A percentile compares a stretch with the other conserved stretches of the same genome.
Conservation (phyloP, 805 yeast genomes). For the Spencermartinsiella europaea region DNA sequence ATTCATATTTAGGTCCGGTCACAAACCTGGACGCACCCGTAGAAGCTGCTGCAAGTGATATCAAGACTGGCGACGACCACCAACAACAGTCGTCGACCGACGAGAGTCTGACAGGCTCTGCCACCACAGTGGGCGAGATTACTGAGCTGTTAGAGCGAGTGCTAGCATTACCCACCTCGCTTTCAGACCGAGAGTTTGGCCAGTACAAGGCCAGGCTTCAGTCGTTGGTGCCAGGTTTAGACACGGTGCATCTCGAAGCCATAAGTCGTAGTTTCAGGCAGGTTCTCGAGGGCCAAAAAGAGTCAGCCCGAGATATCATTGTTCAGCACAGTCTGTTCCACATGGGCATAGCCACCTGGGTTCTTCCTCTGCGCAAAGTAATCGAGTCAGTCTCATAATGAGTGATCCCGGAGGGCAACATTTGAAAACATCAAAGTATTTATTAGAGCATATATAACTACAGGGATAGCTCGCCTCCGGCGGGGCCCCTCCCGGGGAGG, state of each 20-base stretch:
- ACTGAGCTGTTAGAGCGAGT: constrained; percentile 7
- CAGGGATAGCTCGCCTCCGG: no score
- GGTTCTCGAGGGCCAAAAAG: constrained; percentile 28
- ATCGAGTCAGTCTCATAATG: constrained; percentile 29
- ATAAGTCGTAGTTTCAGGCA: constrained; percentile 27
- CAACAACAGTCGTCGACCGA: no score
- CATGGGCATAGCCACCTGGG: constrained; percentile 59
- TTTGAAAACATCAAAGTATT: no score
- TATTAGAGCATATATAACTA: no score
- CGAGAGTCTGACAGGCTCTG: not conserved
- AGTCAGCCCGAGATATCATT: constrained; percentile 33
- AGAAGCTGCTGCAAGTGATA: constrained; percentile 2
- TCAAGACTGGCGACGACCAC: not conserved
- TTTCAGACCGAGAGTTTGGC: constrained; percentile 19
- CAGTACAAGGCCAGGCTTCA: constrained; percentile 24
- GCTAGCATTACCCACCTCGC: constrained; percentile 8
- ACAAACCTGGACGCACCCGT: not conserved
- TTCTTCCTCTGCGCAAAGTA: constrained; percentile 58
- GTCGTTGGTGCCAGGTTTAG: constrained; percentile 15
- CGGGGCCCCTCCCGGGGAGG: no score
- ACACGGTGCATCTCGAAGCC: constrained; percentile 20
- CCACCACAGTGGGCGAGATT: constrained; percentile 4
- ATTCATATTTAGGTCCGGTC: not conserved
- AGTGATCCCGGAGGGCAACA: no score
- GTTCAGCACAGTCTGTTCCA: constrained; percentile 53